Base-by-base conservation (phyloP, 805 yeast species). In the Ogataea degrootiae region DNA sequence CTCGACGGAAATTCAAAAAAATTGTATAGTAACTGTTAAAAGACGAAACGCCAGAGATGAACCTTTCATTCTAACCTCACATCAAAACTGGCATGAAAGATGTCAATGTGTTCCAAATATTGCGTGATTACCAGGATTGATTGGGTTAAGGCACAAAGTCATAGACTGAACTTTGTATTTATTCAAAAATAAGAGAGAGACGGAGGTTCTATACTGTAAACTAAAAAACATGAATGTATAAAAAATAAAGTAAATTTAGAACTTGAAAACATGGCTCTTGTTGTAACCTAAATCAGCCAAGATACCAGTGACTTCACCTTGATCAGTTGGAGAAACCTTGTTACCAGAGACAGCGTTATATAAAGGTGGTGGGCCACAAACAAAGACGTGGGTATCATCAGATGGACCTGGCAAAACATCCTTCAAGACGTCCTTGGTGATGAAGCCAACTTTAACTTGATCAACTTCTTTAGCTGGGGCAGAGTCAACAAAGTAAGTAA, bases 331-430 rank as follows among this genome's bases (percentile, higher is more conserved):
- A 44, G 94, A 82, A 41, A 71, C 75, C 79, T 92, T 92, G 59
- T 69, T 67, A 63, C 99, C 99, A 26, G 96, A 87, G 57, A 90
- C 62, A 49, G 96, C 90, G 46, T 85, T 76, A 83, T 87, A 87
- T 66, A 94, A 76, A 38, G 87, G 86, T 62, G 96, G 96, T 50
- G 99, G 99, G 47, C 99, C 99, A 70, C 99, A 94, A 48, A 92
- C 86, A 59, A 87, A 92, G 49, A 91, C 78, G 63, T 84, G 85
- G 60, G 79, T 73, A 48, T 80, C 85, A 43, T 70, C 75, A 19
- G 76, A 61, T 34, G 97, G 84, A 55, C 76, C 74, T 49, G 92
- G 82, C 55, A 87, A 69, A 66, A 79, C 70, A 50, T 72, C 65
- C 54, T 73, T 63, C 65, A 92, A 73, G 69, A 75, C 82, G 8